These are phyloP conservation scores for Cerrena zonata DNA, from an alignment of 1,284 basidiomycete species.

Conservation along the genomic window DNA sequence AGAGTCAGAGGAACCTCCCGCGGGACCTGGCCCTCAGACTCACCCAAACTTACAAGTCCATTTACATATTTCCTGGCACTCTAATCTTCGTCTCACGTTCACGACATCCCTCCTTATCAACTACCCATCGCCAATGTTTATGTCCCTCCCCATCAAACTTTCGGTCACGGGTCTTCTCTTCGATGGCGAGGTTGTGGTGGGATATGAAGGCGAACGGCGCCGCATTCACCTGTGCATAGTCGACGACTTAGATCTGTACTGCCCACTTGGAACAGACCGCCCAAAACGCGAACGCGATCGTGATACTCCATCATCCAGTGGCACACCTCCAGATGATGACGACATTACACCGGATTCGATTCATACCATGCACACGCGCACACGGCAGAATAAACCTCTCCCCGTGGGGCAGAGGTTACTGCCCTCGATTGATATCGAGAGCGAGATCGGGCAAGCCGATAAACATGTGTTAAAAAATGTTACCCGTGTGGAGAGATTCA, in stretches of 20 bases:
- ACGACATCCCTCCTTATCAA: constrained; percentile 93
- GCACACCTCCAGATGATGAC: constrained; percentile 30
- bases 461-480: constrained; percentile 97
- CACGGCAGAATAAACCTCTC: constrained; percentile 46
- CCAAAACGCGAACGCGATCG: constrained; percentile 50
- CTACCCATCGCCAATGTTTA: constrained; percentile 90
- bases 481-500: constrained; percentile 91
- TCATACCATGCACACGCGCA: constrained; percentile 1
- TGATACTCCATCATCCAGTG: constrained; percentile 29
- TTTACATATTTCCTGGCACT: constrained; percentile 69
- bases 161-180: constrained; percentile 85
- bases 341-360: constrained; percentile 29
- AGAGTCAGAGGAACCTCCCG: neutral
- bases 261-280: constrained; percentile 50
- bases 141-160: constrained; percentile 91
- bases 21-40: constrained; percentile 24
- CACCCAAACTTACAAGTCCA: constrained; percentile 74
- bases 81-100: constrained; percentile 75
- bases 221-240: constrained; percentile 85
- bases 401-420: constrained; percentile 81
- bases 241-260: constrained; percentile 79
- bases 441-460: constrained; percentile 92
- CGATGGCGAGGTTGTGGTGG: constrained; percentile 81
- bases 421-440: constrained; percentile 91
- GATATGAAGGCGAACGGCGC: constrained; percentile 79